phyloP scores from a whole-genome alignment of 2,329 filamentous ascomycete genomes.

The Sporothrix inflata region DNA sequence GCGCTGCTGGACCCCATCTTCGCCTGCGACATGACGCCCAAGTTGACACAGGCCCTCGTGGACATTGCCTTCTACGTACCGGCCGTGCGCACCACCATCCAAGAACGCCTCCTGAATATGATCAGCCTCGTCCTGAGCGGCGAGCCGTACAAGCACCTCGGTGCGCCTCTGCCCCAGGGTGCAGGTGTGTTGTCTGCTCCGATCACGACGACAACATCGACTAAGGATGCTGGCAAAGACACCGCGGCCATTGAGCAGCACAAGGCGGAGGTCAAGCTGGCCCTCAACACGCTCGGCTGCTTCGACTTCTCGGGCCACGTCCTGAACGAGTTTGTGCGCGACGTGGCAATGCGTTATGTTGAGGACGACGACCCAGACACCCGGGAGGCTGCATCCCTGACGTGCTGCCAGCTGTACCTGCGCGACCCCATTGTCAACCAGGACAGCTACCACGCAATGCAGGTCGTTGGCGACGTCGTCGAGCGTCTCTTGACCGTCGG shows the following conservation, averaged over 20 bases:
- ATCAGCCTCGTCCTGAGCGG: conserved; percentile 92
- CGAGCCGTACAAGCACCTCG: conserved; percentile 87
- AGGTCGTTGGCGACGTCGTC: conserved; percentile 97
- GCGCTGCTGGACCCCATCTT: conserved; percentile 94
- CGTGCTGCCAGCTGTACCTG: conserved; percentile 96
- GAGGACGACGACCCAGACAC: conserved; percentile 95
- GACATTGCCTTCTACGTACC: conserved; percentile 99
- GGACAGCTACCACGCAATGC: conserved; percentile 93
- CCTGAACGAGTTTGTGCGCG: conserved; percentile 96
- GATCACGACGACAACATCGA: conserved; percentile 50
- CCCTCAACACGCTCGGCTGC: conserved; percentile 92
- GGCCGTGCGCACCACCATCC: conserved; percentile 87
- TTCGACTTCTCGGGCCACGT: conserved; percentile 95
- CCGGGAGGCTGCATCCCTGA: conserved; percentile 89
- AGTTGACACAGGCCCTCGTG: conserved; percentile 90
- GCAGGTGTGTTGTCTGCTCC: conserved; percentile 22
- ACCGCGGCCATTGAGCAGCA: conserved; percentile 77
- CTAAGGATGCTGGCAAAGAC: conserved; percentile 79
- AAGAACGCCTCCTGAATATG: conserved; percentile 92
- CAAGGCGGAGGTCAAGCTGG: conserved; percentile 87
- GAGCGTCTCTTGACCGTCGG: conserved; percentile 94
- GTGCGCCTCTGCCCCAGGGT: conserved; percentile 66
- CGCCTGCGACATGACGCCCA: conserved; percentile 90
- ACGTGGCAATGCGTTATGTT: conserved; percentile 97
- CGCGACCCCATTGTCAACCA: conserved; percentile 97